These are phyloP conservation scores for Setomelanomma holmii DNA, from an alignment of 2,329 filamentous ascomycete genomes.

Conservation along the genomic window DNA sequence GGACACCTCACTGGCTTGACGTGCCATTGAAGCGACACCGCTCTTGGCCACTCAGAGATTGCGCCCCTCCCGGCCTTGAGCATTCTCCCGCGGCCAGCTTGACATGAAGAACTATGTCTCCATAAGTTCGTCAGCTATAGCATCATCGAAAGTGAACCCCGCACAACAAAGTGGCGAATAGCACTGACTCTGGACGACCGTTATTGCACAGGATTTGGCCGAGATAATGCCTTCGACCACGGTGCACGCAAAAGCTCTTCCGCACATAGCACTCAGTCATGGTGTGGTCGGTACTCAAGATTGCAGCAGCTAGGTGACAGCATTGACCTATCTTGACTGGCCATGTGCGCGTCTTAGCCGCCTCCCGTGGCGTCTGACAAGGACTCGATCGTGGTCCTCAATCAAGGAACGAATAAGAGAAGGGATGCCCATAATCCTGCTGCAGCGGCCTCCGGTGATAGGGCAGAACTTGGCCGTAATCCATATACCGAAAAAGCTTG, in stretches of 20 bases:
- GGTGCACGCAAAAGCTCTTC: background rate
- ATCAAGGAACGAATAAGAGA: background rate
- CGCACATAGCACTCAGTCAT: background rate
- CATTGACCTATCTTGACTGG: background rate
- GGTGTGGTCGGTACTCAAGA: background rate
- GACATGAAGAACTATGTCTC: background rate
- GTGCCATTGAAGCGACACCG: background rate
- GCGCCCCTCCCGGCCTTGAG: background rate
- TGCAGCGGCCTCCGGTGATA: background rate
- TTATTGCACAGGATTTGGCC: background rate
- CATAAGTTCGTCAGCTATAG: background rate
- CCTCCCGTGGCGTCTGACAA: background rate
- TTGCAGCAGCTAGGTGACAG: background rate
- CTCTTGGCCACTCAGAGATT: slow-evolving; percentile 1
- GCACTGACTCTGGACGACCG: no score
- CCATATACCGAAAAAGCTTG: background rate
- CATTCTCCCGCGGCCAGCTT: background rate
- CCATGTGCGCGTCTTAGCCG: background rate
- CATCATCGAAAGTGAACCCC: background rate
- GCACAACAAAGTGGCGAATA: background rate
- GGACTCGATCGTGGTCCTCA: background rate
- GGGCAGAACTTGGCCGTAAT: background rate
- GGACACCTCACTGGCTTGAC: background rate
- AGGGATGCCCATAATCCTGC: background rate
- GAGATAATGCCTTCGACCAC: background rate